Evolutionary conservation across 345 rosid genomes (phyloP).

Genomic region (Rhodamnia argentea): DNA sequence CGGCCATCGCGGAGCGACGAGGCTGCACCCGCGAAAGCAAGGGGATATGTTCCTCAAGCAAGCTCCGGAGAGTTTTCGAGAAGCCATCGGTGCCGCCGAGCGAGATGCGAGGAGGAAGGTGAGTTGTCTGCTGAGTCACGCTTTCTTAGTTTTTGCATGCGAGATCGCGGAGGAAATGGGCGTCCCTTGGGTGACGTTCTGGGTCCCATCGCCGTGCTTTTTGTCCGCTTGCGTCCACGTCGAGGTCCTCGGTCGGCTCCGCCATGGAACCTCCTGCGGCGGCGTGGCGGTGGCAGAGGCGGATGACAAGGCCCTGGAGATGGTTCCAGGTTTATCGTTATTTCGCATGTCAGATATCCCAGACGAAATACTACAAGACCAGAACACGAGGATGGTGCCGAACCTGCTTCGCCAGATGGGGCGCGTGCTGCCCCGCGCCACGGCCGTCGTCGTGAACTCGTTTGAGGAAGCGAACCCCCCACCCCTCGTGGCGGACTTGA

Average conservation of each 20-base stretch:
- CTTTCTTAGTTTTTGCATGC: constrained; percentile 21
- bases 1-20: not conserved
- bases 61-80: constrained; percentile 17
- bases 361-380: not conserved
- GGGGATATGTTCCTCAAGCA: constrained; percentile 17
- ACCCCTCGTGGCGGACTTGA: not conserved
- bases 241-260: not conserved
- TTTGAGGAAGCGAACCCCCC: not conserved
- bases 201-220: constrained; percentile 21
- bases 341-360: not conserved
- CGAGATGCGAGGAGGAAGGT: constrained; percentile 2
- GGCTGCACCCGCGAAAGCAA: constrained; percentile 2
- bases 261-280: not conserved
- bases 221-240: constrained; percentile 32
- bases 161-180: constrained; percentile 21
- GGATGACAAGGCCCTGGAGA: not conserved
- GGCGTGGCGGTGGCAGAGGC: not conserved
- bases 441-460: not conserved
- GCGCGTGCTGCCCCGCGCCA: not conserved
- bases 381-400: not conserved
- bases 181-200: constrained; percentile 40
- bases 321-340: not conserved
- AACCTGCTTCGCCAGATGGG: not conserved
- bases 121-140: constrained; percentile 23
- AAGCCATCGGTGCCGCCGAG: constrained; percentile 11